Base-by-base conservation (phyloP, 306 rosid genomes). In the Rosa persica region DNA sequence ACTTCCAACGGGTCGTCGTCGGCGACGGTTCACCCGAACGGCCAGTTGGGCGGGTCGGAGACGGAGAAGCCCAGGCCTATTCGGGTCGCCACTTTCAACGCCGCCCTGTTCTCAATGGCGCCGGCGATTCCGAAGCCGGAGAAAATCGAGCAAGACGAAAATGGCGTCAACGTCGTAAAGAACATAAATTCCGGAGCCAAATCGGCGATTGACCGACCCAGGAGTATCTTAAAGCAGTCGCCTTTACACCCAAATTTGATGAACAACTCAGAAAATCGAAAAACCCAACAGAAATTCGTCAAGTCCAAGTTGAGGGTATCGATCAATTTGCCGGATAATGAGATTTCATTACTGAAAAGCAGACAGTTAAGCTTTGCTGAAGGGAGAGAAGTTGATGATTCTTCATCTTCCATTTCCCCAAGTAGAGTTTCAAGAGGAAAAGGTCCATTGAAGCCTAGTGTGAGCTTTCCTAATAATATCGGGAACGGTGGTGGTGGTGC, bases 31-130 rank as follows among this genome's bases (percentile, higher is more conserved):
- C 88, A 88, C 42, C 93, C 94, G 0, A 92, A 88, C 47, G 72
- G 85, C 3, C 86, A 89, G 46, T 22, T 85, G 84, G 79, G 66
- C 55, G 73, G 12, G 6, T 69, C 39, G 25, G 81, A 79, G 19
- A 38, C 87, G 1, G 78, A 80, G 22, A 81, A 71, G 49, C 76
- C 77, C 27, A 75, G 74, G 39, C 79, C 77, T 0, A 82, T 95
- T 10, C 89, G 97, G 66, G 80, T 95, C 13, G 98, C 98, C 0
- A 90, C 98, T 4, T 92, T 95, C 64, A 95, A 92, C 79, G 98
- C 97, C n/a, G 98, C 98, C 57, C 90, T 93, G 51, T 92, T 92
- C 82, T 90, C 95, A 74, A 91, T 94, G 98, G 98, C 94, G 10
- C 91, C 97, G 25, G 91, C 94, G 5, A 87, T 88, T 54, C 94